Evolutionary conservation across 208 protist species (phyloP).

Genomic region (Plasmodiophora brassicae): DNA sequence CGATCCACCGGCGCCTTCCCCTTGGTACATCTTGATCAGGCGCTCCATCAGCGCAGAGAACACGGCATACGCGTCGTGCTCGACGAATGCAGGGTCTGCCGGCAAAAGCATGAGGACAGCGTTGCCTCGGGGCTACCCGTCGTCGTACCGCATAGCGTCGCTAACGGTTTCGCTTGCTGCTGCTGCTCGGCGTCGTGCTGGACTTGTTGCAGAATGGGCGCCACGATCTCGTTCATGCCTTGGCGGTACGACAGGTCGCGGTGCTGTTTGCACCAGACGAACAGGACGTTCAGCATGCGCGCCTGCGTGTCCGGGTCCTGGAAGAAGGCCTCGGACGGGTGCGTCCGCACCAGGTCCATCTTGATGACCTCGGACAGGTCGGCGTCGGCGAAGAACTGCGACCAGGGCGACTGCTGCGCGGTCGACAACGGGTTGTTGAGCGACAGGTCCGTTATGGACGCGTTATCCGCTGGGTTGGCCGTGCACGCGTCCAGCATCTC

Average conservation of each 20-base stretch:
- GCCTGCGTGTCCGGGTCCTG: not conserved
- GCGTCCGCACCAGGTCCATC: not conserved
- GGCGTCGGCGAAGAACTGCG: not conserved
- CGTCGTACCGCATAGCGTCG: no score
- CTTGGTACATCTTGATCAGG: not conserved
- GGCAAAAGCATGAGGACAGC: no score
- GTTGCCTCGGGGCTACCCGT: no score
- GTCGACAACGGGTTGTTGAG: not conserved
- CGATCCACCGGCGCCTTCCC: no score
- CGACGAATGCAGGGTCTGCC: not conserved
- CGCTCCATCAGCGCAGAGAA: not conserved
- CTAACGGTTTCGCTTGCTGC: no score
- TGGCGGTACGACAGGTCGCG: not conserved
- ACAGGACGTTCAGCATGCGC: slow-evolving; percentile 8
- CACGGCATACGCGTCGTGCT: not conserved
- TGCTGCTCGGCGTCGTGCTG: not conserved
- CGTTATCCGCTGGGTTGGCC: not conserved
- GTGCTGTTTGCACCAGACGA: not conserved
- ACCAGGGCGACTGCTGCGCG: not conserved
- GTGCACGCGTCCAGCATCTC: not conserved
- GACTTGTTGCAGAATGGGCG: not conserved
- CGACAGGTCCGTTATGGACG: not conserved
- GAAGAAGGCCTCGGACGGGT: not conserved
- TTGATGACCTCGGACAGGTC: not conserved
- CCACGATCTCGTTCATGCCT: slow-evolving; percentile 25